Conservation (phyloP, 495 filamentous ascomycete species). For the Letharia lupina region DNA sequence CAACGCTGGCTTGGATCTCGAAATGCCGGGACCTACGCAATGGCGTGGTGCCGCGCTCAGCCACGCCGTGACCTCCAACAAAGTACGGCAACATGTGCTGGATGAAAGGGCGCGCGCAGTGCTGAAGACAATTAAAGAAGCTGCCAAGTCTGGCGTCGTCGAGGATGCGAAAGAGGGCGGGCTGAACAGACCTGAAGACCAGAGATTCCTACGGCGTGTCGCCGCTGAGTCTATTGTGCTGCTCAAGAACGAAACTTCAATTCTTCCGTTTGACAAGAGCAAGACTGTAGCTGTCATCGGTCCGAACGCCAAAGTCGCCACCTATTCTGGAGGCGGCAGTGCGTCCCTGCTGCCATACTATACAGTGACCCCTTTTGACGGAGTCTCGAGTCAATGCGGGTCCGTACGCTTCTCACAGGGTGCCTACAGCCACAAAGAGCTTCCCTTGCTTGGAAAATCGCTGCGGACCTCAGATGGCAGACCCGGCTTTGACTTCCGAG, state of each 20-base stretch:
- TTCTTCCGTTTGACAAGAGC: slow-evolving; percentile 57
- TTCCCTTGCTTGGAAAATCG: slow-evolving; percentile 46
- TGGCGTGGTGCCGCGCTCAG: slow-evolving; percentile 54
- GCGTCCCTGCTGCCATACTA: slow-evolving; percentile 76
- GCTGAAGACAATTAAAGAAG: slow-evolving; percentile 55
- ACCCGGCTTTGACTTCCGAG: slow-evolving; percentile 46
- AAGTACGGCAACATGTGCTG: slow-evolving; percentile 41
- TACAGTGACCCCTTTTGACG: slow-evolving; percentile 59
- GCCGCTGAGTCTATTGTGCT: slow-evolving; percentile 68
- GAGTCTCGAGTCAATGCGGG: slow-evolving; percentile 48
- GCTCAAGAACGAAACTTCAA: slow-evolving; percentile 62
- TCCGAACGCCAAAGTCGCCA: slow-evolving; percentile 67
- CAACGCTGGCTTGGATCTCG: slow-evolving; percentile 62
- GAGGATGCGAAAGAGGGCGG: slow-evolving; percentile 45
- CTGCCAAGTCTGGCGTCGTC: slow-evolving; percentile 53
- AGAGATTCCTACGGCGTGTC: slow-evolving; percentile 55
- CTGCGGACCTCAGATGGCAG: slow-evolving; percentile 32
- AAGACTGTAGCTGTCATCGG: slow-evolving; percentile 68
- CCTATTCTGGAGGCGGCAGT: slow-evolving; percentile 74
- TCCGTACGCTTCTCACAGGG: slow-evolving; percentile 44
- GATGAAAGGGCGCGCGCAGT: slow-evolving; percentile 57
- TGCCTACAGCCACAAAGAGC: slow-evolving; percentile 51
- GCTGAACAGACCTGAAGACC: slow-evolving; percentile 57
- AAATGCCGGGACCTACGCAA: slow-evolving; percentile 64
- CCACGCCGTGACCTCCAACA: slow-evolving; percentile 51